phyloP scores from a whole-genome alignment of 2,329 filamentous ascomycete genomes.

The Verticillium klebahnii region DNA sequence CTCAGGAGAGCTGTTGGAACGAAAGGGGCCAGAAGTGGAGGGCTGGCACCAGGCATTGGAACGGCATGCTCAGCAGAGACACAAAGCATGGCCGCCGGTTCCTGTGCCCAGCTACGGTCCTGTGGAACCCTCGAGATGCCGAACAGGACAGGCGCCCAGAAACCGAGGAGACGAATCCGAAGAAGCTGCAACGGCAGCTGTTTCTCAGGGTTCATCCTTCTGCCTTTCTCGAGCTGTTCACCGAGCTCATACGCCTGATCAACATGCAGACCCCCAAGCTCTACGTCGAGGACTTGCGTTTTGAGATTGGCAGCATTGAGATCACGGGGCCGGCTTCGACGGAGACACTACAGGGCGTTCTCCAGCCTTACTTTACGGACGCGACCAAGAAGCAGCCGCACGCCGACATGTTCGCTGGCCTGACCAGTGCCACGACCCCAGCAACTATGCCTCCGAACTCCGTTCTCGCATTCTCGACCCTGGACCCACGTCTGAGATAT shows the following conservation, averaged over 20 bases:
- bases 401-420: conserved; percentile 42
- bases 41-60: conserved; percentile 43
- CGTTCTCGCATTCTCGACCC: conserved; percentile 66
- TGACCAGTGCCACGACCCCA: conserved; percentile 61
- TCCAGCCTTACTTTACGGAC: conserved; percentile 47
- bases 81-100: conserved; percentile 45
- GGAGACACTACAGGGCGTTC: conserved; percentile 66
- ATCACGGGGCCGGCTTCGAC: conserved; percentile 66
- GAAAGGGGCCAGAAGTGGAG: conserved; percentile 68
- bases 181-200: conserved; percentile 35
- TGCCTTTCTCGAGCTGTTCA: conserved; percentile 66
- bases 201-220: conserved; percentile 80
- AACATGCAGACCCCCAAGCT: conserved; percentile 59
- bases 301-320: conserved; percentile 59
- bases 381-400: conserved; percentile 32
- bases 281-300: conserved; percentile 64
- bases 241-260: conserved; percentile 51
- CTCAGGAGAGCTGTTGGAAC: conserved; percentile 57
- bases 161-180: conserved; percentile 10
- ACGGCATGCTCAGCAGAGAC: conserved; percentile 47
- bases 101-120: conserved; percentile 67
- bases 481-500: conserved; percentile 76
- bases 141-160: conserved; percentile 11
- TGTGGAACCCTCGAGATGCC: conserved; percentile 61
- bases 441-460: conserved; percentile 65